Conservation (phyloP, 2,329 filamentous ascomycete genomes). For the Epichloe gansuensis region DNA sequence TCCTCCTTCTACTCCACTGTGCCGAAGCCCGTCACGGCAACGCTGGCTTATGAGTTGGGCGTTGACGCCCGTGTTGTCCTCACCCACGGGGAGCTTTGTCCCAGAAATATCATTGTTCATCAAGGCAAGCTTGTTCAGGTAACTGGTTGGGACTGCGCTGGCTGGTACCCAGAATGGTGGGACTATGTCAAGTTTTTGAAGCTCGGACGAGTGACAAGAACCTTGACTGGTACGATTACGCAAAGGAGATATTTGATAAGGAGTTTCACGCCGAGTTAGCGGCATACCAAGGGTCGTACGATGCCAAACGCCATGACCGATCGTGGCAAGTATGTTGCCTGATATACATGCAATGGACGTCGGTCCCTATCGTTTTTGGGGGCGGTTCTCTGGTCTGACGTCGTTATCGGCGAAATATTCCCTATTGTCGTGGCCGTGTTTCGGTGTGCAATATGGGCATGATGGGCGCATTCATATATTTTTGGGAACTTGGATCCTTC, state of each 20-base stretch:
- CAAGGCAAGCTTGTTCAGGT: slow-evolving; percentile 14
- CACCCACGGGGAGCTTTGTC: slow-evolving; percentile 16
- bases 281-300: slow-evolving; percentile 19
- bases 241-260: slow-evolving; percentile 15
- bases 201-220: slow-evolving; percentile 15
- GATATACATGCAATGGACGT: too few species aligned
- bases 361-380: too few species aligned
- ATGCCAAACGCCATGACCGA: slow-evolving; percentile 13
- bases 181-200: slow-evolving; percentile 25
- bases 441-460: too few species aligned
- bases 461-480: too few species aligned
- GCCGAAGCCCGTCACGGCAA: slow-evolving; percentile 11
- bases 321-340: too few species aligned
- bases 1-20: slow-evolving; percentile 16
- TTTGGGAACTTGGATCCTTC: too few species aligned
- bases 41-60: slow-evolving; percentile 12
- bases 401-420: too few species aligned
- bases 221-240: slow-evolving; percentile 21
- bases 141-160: slow-evolving; percentile 20
- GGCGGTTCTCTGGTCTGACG: too few species aligned
- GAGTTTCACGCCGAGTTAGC: slow-evolving; percentile 15
- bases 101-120: slow-evolving; percentile 18
- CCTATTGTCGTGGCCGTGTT: too few species aligned
- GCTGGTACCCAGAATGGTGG: slow-evolving; percentile 23
- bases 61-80: slow-evolving; percentile 10